Base-by-base conservation (phyloP, 805 yeast species). In the Blastobotrys parvus region DNA sequence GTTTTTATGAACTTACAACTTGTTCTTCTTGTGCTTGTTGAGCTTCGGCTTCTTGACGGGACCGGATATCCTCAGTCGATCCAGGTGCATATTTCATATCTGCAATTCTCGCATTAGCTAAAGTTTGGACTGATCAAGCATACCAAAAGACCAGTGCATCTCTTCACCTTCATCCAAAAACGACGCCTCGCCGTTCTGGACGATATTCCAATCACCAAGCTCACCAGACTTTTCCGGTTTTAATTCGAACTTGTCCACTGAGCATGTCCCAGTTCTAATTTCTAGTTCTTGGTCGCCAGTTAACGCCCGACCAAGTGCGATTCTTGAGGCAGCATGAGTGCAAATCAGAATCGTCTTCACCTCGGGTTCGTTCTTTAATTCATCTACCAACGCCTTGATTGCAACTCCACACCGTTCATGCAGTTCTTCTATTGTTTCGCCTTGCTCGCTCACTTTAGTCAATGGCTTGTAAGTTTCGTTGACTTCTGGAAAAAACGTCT, bases 311-410 rank as follows among this genome's bases (percentile, higher is more conserved):
- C 96, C 96, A 15, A 90, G 65, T 0, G 94, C 89, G 47, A 88
- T 86, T 60, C 87, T 86, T 3, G 94, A 74, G 2, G 97, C 97
- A 1, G 97, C 98, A 63, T 92, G 97, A 3, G 95, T 79, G 21
- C 86, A 79, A n/a, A 90, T 64, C 18, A 92, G 54, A 5, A 92
- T 67, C 0, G 78, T 68, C 30, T 78, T 76, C 25, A 77, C 66
- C 1, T 77, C 65, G 0, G 95, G 94, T 53, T 64, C 72, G 46
- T 70, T 64, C 5, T 55, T 45, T 42, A 85, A 68, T 21, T 64
- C 68, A 1, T 80, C 75, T 2, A 86, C 61, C 51, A 90, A 77
- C 29, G 57, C 57, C 0, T 59, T 49, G 70, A 89, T 67, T 46
- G 86, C 82, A 5, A 43, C 34, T 18, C 59, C 49, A 48, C 84